These are phyloP conservation scores for Melaleuca quinquenervia DNA, from an alignment of 345 rosid genomes.

Conservation along the genomic window DNA sequence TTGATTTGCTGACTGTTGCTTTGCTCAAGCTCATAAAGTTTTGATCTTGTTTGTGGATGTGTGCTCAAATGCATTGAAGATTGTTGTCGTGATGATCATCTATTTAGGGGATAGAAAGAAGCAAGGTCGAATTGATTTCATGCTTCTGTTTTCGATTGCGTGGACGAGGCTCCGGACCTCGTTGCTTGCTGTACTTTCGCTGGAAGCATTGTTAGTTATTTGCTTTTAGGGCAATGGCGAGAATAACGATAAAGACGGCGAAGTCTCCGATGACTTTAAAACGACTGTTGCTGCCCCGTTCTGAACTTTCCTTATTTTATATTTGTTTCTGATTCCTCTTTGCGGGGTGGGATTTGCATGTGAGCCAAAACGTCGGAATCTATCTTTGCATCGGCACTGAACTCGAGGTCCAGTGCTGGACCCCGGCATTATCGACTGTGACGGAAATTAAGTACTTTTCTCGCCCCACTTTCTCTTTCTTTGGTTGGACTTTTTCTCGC, in stretches of 20 bases:
- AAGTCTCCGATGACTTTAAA: neutral
- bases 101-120: neutral
- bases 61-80: neutral
- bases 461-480: neutral
- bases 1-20: neutral
- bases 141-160: neutral
- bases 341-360: neutral
- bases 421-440: neutral
- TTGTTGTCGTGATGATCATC: neutral
- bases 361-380: neutral
- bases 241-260: neutral
- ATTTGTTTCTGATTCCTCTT: neutral
- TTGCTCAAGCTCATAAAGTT: neutral
- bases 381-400: neutral
- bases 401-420: neutral
- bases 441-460: neutral
- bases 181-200: neutral
- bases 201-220: neutral
- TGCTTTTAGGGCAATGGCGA: neutral
- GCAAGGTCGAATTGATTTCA: neutral
- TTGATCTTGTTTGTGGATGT: neutral
- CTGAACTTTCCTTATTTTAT: neutral
- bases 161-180: neutral
- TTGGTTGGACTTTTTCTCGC: too few species aligned
- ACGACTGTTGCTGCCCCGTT: neutral